These are phyloP conservation scores for Dimocarpus longan DNA, from an alignment of 345 rosid genomes.

Conservation along the genomic window DNA sequence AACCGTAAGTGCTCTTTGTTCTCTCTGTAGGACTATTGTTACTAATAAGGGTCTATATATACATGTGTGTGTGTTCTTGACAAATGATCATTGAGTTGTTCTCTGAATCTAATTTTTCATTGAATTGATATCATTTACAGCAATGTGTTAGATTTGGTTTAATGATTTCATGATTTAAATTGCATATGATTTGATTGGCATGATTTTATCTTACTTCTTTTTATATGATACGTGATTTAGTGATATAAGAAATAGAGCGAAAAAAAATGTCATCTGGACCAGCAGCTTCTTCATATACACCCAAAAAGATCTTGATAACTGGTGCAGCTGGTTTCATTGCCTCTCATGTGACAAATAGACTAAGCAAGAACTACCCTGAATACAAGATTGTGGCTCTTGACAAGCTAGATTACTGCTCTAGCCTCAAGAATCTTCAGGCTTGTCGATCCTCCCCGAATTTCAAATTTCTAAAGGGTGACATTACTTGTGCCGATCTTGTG, in stretches of 20 bases:
- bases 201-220: not conserved
- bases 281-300: conserved; percentile 38
- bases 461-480: conserved; percentile 62
- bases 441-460: conserved; percentile 51
- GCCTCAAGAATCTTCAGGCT: conserved; percentile 52
- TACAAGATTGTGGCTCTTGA: conserved; percentile 64
- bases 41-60: not conserved
- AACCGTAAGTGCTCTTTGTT: conserved; percentile 2
- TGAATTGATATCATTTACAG: not conserved
- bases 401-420: conserved; percentile 70
- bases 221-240: not conserved
- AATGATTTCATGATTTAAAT: not conserved
- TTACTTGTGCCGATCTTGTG: conserved; percentile 60
- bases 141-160: not conserved
- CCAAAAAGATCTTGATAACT: conserved; percentile 61
- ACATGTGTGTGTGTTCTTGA: not conserved
- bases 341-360: conserved; percentile 53
- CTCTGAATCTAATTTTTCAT: not conserved
- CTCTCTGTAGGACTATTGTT: not conserved
- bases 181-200: not conserved
- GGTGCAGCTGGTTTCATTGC: conserved; percentile 77
- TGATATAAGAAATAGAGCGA: not conserved
- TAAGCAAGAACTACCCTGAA: conserved; percentile 51
- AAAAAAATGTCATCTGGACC: conserved; percentile 25
- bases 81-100: not conserved